Conservation (phyloP, 768 basidiomycete genomes). For the Boletus fagicola region DNA sequence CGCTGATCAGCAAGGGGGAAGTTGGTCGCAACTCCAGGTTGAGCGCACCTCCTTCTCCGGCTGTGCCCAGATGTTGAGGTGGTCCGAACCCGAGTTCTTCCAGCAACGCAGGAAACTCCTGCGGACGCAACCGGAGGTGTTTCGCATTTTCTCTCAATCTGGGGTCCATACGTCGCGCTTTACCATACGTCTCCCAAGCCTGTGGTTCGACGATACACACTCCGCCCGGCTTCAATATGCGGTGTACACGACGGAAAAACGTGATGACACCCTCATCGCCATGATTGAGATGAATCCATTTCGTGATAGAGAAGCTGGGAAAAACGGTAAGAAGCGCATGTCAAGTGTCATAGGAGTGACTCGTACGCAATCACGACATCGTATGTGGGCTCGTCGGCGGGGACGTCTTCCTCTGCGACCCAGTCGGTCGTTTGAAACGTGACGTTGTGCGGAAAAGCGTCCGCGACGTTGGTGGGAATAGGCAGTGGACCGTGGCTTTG, state of each 20-base stretch:
- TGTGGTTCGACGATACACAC: conserved; percentile 81
- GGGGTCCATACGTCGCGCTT: conserved; percentile 68
- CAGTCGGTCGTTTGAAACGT: conserved; percentile 73
- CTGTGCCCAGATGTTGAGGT: conserved; percentile 46
- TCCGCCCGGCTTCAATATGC: conserved; percentile 59
- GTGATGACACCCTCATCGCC: conserved; percentile 68
- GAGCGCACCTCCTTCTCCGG: conserved; percentile 63
- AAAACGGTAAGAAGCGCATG: neutral
- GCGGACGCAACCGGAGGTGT: conserved; percentile 56
- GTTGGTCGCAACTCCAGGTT: too few relatives aligned
- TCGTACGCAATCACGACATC: conserved; percentile 79
- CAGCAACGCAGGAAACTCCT: conserved; percentile 57
- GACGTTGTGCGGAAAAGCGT: conserved; percentile 76
- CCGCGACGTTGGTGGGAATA: conserved; percentile 40
- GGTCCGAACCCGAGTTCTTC: conserved; percentile 60
- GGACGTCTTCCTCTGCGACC: conserved; percentile 50
- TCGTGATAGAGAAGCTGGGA: conserved; percentile 67
- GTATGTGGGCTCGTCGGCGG: conserved; percentile 61
- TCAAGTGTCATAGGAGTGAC: neutral
- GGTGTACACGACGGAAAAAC: conserved; percentile 66
- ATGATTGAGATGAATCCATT: conserved; percentile 88
- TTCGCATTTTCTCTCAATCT: conserved; percentile 61
- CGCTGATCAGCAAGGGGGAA: conserved; percentile 1
- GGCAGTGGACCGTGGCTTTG: conserved; percentile 76
- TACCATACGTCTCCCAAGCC: conserved; percentile 79